These are phyloP conservation scores for Kandelia obovata DNA, from an alignment of 345 rosid genomes.

Conservation along the genomic window DNA sequence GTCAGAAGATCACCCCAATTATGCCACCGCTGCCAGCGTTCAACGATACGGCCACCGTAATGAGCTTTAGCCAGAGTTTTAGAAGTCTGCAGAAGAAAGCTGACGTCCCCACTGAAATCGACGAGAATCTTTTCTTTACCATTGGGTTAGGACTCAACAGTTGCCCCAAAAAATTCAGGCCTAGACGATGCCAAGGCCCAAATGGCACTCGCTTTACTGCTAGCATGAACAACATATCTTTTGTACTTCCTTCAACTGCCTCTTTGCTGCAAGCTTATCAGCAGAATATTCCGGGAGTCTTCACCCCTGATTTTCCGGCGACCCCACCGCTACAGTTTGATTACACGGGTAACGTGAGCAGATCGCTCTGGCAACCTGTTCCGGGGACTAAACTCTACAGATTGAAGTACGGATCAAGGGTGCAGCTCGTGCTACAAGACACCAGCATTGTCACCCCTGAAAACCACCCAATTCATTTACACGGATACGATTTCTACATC, in stretches of 20 bases:
- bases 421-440: conserved; percentile 78
- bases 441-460: conserved; percentile 80
- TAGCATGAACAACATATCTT: conserved; percentile 81
- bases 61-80: conserved; percentile 47
- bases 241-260: conserved; percentile 58
- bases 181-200: conserved; percentile 68
- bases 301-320: conserved; percentile 77
- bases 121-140: conserved; percentile 65
- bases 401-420: conserved; percentile 64
- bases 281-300: conserved; percentile 63
- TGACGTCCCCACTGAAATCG: conserved; percentile 61
- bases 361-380: conserved; percentile 62
- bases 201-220: conserved; percentile 87
- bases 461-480: conserved; percentile 90
- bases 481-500: conserved; percentile 91
- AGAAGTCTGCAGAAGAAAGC: conserved; percentile 47
- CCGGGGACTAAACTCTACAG: conserved; percentile 64
- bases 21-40: conserved; percentile 61
- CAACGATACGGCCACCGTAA: conserved; percentile 74
- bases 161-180: conserved; percentile 51
- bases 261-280: conserved; percentile 75
- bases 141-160: conserved; percentile 69
- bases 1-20: conserved; percentile 34
- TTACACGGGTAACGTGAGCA: conserved; percentile 80
- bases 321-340: conserved; percentile 63